A percentile compares a stretch with the other conserved stretches of the same genome.
Evolutionary conservation across 2,329 filamentous ascomycete genomes (phyloP).

Genomic region (Colletotrichum paranaense): DNA sequence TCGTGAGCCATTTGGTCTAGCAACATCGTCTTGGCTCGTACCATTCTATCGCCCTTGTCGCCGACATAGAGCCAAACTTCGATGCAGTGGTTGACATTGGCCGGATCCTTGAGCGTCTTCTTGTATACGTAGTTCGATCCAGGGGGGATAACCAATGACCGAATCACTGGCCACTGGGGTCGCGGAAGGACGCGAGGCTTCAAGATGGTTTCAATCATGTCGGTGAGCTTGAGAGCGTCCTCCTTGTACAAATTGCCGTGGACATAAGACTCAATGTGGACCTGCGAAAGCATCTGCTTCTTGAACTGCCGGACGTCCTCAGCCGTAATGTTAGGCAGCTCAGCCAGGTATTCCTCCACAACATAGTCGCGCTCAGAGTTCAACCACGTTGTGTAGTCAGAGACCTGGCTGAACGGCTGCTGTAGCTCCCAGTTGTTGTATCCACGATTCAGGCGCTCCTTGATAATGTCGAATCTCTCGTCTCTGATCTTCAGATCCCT

Average conservation of each 20-base stretch:
- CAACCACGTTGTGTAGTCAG: conserved; percentile 84
- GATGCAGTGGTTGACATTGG: conserved; percentile 89
- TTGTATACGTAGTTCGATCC: conserved; percentile 88
- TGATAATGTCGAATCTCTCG: conserved; percentile 92
- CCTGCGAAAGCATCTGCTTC: conserved; percentile 82
- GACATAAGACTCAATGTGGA: conserved; percentile 87
- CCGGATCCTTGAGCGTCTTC: conserved; percentile 83
- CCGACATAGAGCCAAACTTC: conserved; percentile 82
- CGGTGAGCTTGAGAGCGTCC: conserved; percentile 86
- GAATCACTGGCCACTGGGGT: conserved; percentile 82
- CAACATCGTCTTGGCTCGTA: conserved; percentile 82
- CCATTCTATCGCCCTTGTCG: conserved; percentile 72
- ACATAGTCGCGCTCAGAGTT: conserved; percentile 81
- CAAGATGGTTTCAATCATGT: conserved; percentile 82
- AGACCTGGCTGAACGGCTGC: conserved; percentile 90
- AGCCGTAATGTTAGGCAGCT: conserved; percentile 79
- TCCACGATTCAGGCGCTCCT: conserved; percentile 81
- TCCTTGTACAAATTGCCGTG: conserved; percentile 96
- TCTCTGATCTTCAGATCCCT: conserved; percentile 84
- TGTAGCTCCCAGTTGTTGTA: conserved; percentile 90
- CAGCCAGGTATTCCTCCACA: conserved; percentile 82
- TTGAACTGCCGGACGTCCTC: conserved; percentile 82
- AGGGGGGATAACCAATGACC: conserved; percentile 80
- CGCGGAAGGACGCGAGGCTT: conserved; percentile 79
- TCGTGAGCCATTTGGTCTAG: conserved; percentile 93